phyloP scores from a whole-genome alignment of 2,329 filamentous ascomycete genomes.

The Colletotrichum graminicola region DNA sequence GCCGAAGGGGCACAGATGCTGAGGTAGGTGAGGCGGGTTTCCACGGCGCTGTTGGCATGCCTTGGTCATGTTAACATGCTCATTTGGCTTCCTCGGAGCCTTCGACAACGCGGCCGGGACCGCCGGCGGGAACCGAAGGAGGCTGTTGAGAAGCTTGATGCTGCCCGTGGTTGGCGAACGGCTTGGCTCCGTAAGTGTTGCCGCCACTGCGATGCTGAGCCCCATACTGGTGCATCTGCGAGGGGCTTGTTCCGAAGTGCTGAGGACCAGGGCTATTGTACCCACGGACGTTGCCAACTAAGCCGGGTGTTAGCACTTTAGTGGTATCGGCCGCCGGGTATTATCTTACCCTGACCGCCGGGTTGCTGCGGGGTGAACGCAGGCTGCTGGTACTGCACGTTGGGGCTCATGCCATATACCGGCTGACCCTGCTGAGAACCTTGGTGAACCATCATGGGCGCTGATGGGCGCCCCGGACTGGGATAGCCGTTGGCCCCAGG shows the following conservation, averaged over 20 bases:
- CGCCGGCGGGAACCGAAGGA: conserved; percentile 52
- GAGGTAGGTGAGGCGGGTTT: background rate
- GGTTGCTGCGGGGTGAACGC: conserved; percentile 78
- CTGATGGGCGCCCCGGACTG: conserved; percentile 83
- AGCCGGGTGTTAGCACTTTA: conserved; percentile 54
- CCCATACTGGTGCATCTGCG: conserved; percentile 73
- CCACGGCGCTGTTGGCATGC: conserved; percentile 22
- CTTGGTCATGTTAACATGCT: conserved; percentile 35
- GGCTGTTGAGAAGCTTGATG: conserved; percentile 58
- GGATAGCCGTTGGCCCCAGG: conserved; percentile 83
- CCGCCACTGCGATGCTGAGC: conserved; percentile 70
- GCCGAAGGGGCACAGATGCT: conserved; percentile 18
- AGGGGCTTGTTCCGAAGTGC: conserved; percentile 75
- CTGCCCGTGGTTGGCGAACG: conserved; percentile 53
- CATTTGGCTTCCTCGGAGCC: conserved; percentile 61
- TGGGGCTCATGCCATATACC: conserved; percentile 81
- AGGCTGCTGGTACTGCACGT: conserved; percentile 80
- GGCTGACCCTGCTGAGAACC: conserved; percentile 92
- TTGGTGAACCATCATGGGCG: conserved; percentile 95
- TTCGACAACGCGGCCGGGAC: conserved; percentile 52
- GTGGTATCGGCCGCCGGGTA: conserved; percentile 38
- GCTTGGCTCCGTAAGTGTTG: conserved; percentile 65
- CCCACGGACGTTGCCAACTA: conserved; percentile 71
- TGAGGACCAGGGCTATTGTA: conserved; percentile 71
- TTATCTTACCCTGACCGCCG: conserved; percentile 74